A percentile compares a stretch with the other conserved stretches of the same genome.
These are phyloP conservation scores for Colletotrichum tofieldiae DNA, from an alignment of 2,329 filamentous ascomycete species.

Conservation along the genomic window DNA sequence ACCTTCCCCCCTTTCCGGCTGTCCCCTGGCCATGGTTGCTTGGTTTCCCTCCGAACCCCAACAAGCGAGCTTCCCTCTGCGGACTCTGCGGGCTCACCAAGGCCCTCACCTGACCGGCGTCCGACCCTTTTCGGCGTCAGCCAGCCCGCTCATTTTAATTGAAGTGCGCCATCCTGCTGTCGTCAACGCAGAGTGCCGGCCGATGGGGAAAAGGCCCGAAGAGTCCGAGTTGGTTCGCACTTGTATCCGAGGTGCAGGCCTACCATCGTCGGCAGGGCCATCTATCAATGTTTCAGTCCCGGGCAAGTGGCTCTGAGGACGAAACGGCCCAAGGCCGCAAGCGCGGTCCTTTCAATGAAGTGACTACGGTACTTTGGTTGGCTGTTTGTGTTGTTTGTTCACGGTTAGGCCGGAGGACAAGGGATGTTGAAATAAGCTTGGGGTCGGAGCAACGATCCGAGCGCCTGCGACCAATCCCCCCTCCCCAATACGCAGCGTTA, in stretches of 20 bases:
- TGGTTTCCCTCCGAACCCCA: neutral
- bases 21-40: neutral
- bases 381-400: neutral
- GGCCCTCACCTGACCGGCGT: neutral
- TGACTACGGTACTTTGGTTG: no score
- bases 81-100: neutral
- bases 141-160: slow-evolving; percentile 3
- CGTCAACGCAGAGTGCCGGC: neutral
- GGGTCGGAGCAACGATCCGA: slow-evolving; percentile 1
- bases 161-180: neutral
- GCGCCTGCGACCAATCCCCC: slow-evolving; percentile 7
- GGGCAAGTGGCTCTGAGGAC: no score
- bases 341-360: neutral
- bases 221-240: neutral
- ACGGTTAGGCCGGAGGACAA: slow-evolving; percentile 1
- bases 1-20: neutral
- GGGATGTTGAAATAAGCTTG: slow-evolving; percentile 18
- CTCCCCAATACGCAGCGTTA: neutral
- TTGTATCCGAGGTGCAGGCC: slow-evolving; percentile 1
- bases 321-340: neutral
- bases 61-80: slow-evolving; percentile 1
- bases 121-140: slow-evolving; percentile 1
- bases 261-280: neutral
- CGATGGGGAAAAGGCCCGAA: neutral
- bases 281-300: slow-evolving; percentile 3